Evolutionary conservation across 345 rosid species (phyloP), one percentile per base, ranked within the genome.

Genomic region (Boechera divaricarpa): DNA sequence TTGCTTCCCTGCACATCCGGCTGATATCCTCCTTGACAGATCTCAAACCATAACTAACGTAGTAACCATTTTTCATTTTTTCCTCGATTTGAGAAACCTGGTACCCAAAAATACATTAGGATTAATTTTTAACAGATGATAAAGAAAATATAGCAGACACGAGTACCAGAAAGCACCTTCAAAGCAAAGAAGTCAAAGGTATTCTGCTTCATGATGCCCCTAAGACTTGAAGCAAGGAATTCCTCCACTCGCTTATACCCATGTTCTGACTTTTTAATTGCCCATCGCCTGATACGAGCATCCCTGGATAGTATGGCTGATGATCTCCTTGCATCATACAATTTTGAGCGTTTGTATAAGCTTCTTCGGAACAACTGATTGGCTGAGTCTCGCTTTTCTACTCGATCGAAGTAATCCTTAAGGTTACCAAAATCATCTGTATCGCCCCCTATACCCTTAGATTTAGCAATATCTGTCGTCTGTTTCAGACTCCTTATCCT

Each of bases 1-100:
- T 88, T 57, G 99, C 99, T 84, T 96, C 99, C 84, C 95, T 87
- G 87, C 99, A 93, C 91, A 96, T 93, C 76, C 93, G 88, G 81
- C 96, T 82, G 81, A 96, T 93, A 83, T 96, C 99, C 77, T 93
- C 97, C 86, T 87, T 93, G 69, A 93, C 97, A 81, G 90, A 86
- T 68, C 80, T 83, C 83, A 96, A 84, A 74, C 99, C 98, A 81
- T 85, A 92, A 79, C 89, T 83, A 45, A 88, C 79, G 69, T 96
- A 96, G 80, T 91, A 91, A 49, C 99, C 98, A 56, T 77, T 91
- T 80, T 83, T 85, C 89, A 96, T 91, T 77, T 85, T 87, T 36
- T 84, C 88, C 67, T 96, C 93, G 67, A 96, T 91, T 83, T 91
- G 90, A 58, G 91, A 86, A 69, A 96, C 95, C 99, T 96, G 83